Base-by-base conservation (phyloP, 805 yeast species). In the Kodamaea restingae region DNA sequence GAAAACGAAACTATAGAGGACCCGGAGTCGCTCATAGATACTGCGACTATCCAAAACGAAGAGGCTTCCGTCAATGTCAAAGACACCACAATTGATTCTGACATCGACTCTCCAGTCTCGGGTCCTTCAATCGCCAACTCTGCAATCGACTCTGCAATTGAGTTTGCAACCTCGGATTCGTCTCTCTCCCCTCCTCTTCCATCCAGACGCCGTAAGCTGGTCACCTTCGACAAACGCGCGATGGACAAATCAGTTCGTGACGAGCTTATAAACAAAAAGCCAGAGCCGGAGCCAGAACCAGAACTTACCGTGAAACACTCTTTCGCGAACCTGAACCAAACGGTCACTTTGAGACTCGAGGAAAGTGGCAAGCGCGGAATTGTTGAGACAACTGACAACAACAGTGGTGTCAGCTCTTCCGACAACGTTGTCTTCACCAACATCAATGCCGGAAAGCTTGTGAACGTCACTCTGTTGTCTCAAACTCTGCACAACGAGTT, bases 181-280 rank as follows among this genome's bases (percentile, higher is more conserved):
- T 10, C 24, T 7, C 24, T 10, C 8, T 20, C 22, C 7, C 14
- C 28, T n/a, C n/a, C 28, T 9, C 14, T 9, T 5, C 28, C 14
- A 9, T 4, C 28, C 14, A 1, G 58, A 50, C 40, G 61, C 70
- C 7, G 25, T 63, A 38, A 38, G 25, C 28, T 32, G 15, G 41
- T 38, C 21, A 31, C 17, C 15, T 38, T 38, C 18, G 37, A 38
- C 17, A 21, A 34, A 15, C 30, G 32, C 2, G 41, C 36, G n/a
- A 38, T 38, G 9, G 41, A 32, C 11, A 38, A 38, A 29, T 26
- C 27, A n/a, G 34, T 30, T 15, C 18, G 41, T 8, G 37, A 27
- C 20, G 37, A 32, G 10, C 29, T 22, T 9, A 37, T 37, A 7
- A 21, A 27, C 15, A 27, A 18, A 15, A 35, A 30, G 18, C 24